Base-by-base conservation (phyloP, 176 grass and related monocot species). In the Musa troglodytarum region DNA sequence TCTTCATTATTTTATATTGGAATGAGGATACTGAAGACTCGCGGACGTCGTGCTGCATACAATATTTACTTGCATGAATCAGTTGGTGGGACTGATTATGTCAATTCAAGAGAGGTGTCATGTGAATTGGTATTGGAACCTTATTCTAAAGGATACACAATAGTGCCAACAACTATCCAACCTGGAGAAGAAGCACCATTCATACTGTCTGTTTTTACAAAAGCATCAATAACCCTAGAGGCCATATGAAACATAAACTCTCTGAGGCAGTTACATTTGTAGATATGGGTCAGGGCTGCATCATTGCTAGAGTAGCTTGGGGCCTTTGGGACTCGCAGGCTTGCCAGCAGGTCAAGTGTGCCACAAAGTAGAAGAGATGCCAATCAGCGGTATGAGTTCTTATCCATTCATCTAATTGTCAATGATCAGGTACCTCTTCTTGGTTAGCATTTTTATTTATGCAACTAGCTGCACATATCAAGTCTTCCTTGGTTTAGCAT, bases 21-120 rank as follows among this genome's bases (percentile, higher is more conserved):
- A 85, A 83, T 94, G 95, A 85, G 95, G 82, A 99, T 99, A 88
- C 91, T 99, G 65, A 99, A 99, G 81, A 99, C 95, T 74, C 78
- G 85, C 63, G 95, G 95, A 52, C 86, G 82, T 11, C 90, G 90
- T 56, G 95, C 95, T 79, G 88, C 95, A 78, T 99, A 94, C 74
- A 99, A 99, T 87, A 99, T 99, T 82, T 99, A 99, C 81, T 85
- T 99, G 84, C 95, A 99, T 84, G 95, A 99, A 82, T 94, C 90
- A 17, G 95, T 85, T 19, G 95, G 95, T 11, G 95, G 95, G 76
- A 94, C 95, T 66, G 95, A 99, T 85, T 99, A 99, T 17, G 90
- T 99, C 11, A 99, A 99, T 62, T 99, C 91, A 17, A 94, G 95
- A 82, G 95, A 99, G 69, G 91, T 99, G 77, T 99, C 95, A 54